Evolutionary conservation across 148 eudicot species (phyloP), one percentile per base, ranked within the genome.

Genomic region (Arctostaphylos glauca): DNA sequence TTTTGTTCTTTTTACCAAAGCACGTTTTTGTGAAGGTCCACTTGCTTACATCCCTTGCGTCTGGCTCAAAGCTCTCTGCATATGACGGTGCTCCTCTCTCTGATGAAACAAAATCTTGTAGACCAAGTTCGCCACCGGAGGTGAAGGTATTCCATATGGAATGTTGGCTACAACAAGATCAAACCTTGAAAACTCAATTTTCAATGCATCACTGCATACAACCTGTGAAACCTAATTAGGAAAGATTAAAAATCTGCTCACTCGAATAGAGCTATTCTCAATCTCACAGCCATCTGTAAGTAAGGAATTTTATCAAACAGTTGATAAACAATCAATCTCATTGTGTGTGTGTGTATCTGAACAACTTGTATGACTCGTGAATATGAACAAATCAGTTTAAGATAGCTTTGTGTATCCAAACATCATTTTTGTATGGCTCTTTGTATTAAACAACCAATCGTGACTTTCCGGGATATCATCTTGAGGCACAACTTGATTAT

Each of bases 131-230:
- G 98, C 97, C 81, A 96, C 86, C 58, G 94, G 88, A 66, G 97
- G 99, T 19, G 99, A 96, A 5, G 99, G 94, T 52, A 96, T 94
- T 8, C 89, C 89, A 43, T 94, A 96, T 2, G 99, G 99, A 82
- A 96, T 96, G 83, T 96, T 96, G 3, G 99, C 99, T 80, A 96
- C 99, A 47, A 96, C 94, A 78, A 94, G 94, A 94, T 96, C 94
- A 77, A 91, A 93, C 38, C 78, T 81, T 1, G 98, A 96, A 74
- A 93, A 94, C 83, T 92, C 94, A 18, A 87, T 84, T 91, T 93
- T 94, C 86, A 96, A 80, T 23, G 97, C 99, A 89, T 96, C 99
- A 38, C 86, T 54, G 58, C 85, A 84, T 80, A 96, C 86, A 79
- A 96, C 87, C 98, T 94, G 94, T 87, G 84, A 88, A 23, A 70